A percentile compares a stretch with the other conserved stretches of the same genome.
These are phyloP conservation scores for Scortechinia acanthostroma DNA, from an alignment of 2,329 filamentous ascomycete genomes.

Conservation along the genomic window DNA sequence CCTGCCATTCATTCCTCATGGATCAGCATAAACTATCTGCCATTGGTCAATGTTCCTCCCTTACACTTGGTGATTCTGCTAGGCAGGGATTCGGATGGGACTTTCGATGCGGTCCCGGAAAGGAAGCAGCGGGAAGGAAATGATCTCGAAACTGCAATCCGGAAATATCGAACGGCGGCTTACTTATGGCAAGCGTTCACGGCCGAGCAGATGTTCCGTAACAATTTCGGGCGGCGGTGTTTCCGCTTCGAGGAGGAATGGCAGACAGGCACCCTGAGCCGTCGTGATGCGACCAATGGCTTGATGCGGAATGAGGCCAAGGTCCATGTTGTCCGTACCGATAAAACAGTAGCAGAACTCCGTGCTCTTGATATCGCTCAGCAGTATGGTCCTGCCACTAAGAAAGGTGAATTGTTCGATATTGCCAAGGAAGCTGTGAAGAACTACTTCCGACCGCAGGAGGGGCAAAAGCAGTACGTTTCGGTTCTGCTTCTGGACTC, in stretches of 20 bases:
- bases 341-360: slow-evolving; percentile 80
- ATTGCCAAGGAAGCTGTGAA: slow-evolving; percentile 74
- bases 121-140: slow-evolving; percentile 76
- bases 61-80: slow-evolving; percentile 83
- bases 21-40: slow-evolving; percentile 79
- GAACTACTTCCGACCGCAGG: slow-evolving; percentile 66
- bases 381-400: slow-evolving; percentile 44
- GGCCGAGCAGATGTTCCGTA: slow-evolving; percentile 88
- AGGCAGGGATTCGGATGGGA: slow-evolving; percentile 79
- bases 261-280: slow-evolving; percentile 75
- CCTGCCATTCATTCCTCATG: slow-evolving; percentile 72
- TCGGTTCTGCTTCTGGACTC: slow-evolving; percentile 80
- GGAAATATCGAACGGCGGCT: slow-evolving; percentile 89
- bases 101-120: slow-evolving; percentile 75
- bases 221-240: slow-evolving; percentile 75
- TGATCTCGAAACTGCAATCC: slow-evolving; percentile 69
- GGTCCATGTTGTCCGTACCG: slow-evolving; percentile 74
- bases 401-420: slow-evolving; percentile 58
- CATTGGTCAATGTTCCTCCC: slow-evolving; percentile 70
- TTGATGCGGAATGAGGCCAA: slow-evolving; percentile 85
- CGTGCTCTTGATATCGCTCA: slow-evolving; percentile 72
- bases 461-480: slow-evolving; percentile 81
- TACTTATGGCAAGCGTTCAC: slow-evolving; percentile 98
- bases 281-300: slow-evolving; percentile 63
- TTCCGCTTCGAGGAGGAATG: slow-evolving; percentile 95